phyloP scores from a whole-genome alignment of 1,284 basidiomycete genomes.

The Rhizoctonia solani region DNA sequence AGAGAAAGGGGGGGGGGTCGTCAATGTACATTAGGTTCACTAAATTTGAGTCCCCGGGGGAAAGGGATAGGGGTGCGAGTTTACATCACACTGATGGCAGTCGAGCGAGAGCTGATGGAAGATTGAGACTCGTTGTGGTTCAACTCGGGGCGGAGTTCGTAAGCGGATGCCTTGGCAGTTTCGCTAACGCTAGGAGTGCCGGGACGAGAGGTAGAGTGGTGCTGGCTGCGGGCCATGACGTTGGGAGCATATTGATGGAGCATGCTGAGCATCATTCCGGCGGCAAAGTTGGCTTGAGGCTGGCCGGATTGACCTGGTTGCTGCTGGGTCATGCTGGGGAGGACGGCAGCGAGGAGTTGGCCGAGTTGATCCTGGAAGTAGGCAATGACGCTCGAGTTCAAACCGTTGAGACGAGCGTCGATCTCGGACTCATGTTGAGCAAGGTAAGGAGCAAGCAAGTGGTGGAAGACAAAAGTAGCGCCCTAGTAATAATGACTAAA shows the following conservation, averaged over 20 bases:
- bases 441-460: constrained; percentile 69
- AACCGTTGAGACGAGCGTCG: constrained; percentile 62
- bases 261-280: constrained; percentile 18
- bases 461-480: constrained; percentile 70
- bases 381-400: constrained; percentile 56
- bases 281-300: constrained; percentile 14
- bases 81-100: not conserved
- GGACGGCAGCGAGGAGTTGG: constrained; percentile 25
- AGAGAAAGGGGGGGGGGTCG: too few species aligned
- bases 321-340: constrained; percentile 13
- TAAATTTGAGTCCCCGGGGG: too few species aligned
- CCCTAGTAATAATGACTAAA: constrained; percentile 53
- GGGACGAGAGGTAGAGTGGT: not conserved
- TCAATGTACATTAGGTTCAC: too few species aligned
- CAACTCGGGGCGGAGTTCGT: constrained; percentile 23
- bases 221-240: not conserved
- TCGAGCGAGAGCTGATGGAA: constrained; percentile 22
- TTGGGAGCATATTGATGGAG: constrained; percentile 23
- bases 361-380: constrained; percentile 57
- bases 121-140: constrained; percentile 1
- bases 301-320: not conserved
- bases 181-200: not conserved
- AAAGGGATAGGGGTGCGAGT: too few species aligned
- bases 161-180: not conserved
- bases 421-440: constrained; percentile 66